Evolutionary conservation across 768 basidiomycete genomes (phyloP), one percentile per base, ranked within the genome.

Genomic region (Fibroporia radiculosa): DNA sequence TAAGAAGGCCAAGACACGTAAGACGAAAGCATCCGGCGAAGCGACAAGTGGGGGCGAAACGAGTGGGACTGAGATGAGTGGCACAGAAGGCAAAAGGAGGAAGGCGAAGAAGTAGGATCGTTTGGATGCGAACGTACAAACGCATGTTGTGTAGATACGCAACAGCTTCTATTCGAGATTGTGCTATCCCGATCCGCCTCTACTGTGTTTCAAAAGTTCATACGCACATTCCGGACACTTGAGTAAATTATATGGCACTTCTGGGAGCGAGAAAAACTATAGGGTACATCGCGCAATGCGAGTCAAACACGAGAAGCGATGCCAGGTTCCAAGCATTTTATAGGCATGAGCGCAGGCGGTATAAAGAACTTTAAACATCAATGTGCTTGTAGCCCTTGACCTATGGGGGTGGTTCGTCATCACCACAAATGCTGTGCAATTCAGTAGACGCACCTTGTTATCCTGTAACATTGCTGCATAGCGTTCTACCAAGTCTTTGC

Each of bases 371-470:
- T 51, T 63, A 74, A 46, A 69, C 61, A 49, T 89, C 84, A 49
- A 92, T 81, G 47, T 75, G 72, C 69, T 83, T 93, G 67, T 85
- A 93, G 10, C 91, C 91, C 65, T 83, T 77, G 44, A 91, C 80
- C 91, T 93, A 60, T n/a, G 35, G 32, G 24, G 14, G 12, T n/a
- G 37, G 32, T 26, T 12, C 1, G n/a, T n/a, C 44, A 33, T 16
- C 12, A 39, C n/a, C 38, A 26, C 39, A 11, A 6, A 11, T 3
- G 18, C 31, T 16, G 39, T 13, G 19, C n/a, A 14, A 36, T 29
- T 28, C 23, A 20, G n/a, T n/a, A n/a, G 11, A 72, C 87, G 54
- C 60, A 93, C 93, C 74, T 74, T 82, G 61, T 84, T 86, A 39
- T 85, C 81, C 63, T 70, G 67, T 42, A 97, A 66, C 82, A 93